Percentiles rank a stretch among this genome's conserved stretches.
These are phyloP conservation scores for Phaeosphaeria sp. DNA, from an alignment of 2,329 filamentous ascomycete species.

Conservation along the genomic window DNA sequence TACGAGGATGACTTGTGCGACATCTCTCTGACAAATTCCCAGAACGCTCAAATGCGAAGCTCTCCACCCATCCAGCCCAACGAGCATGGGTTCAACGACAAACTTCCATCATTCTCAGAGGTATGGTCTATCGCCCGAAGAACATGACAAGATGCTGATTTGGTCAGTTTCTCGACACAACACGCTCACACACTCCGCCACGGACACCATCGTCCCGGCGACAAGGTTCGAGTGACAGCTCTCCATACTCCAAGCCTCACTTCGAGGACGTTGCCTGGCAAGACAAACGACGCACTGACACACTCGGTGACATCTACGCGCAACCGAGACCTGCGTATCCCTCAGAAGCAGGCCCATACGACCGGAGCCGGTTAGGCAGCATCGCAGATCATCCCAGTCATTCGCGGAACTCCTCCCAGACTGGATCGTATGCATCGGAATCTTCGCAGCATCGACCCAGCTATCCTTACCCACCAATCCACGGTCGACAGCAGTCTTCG, in stretches of 20 bases:
- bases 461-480: conserved; percentile 30
- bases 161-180: conserved; percentile 31
- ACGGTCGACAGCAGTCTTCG: conserved; percentile 39
- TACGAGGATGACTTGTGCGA: neutral
- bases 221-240: conserved; percentile 35
- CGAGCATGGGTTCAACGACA: conserved; percentile 32
- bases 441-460: conserved; percentile 33
- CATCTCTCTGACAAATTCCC: conserved; percentile 19
- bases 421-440: conserved; percentile 5
- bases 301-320: conserved; percentile 29
- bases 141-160: conserved; percentile 10
- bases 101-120: conserved; percentile 42
- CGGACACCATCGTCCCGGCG: conserved; percentile 39
- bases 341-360: conserved; percentile 21
- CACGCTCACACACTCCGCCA: conserved; percentile 40
- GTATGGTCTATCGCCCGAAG: conserved; percentile 16
- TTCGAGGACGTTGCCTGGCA: conserved; percentile 41
- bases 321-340: conserved; percentile 10
- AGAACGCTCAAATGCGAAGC: conserved; percentile 37
- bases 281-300: conserved; percentile 38
- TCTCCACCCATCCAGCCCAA: conserved; percentile 45
- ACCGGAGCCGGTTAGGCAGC: conserved; percentile 25
- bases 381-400: conserved; percentile 32
- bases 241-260: conserved; percentile 30
- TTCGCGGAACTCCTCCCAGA: conserved; percentile 16